phyloP scores from a whole-genome alignment of 2,329 filamentous ascomycete species.

The Pseudogymnoascus sp. region DNA sequence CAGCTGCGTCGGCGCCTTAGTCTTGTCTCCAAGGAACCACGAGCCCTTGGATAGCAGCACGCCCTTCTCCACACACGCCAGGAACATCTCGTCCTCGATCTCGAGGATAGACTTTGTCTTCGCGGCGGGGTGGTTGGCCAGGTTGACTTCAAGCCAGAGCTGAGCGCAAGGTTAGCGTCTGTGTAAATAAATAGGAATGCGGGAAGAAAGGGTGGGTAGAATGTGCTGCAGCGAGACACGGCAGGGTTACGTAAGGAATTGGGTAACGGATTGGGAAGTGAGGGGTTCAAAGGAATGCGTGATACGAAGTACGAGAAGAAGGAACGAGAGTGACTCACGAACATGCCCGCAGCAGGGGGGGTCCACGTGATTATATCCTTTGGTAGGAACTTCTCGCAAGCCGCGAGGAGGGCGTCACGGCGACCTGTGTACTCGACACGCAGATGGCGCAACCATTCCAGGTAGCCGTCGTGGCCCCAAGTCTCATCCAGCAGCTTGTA shows the following conservation, averaged over 20 bases:
- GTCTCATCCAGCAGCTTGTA: conserved; percentile 87
- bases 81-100: conserved; percentile 83
- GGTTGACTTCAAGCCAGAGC: conserved; percentile 68
- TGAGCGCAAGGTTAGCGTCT: conserved; percentile 24
- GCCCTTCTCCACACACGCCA: conserved; percentile 63
- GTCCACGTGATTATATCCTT: conserved; percentile 68
- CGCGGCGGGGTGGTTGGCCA: conserved; percentile 55
- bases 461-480: conserved; percentile 87
- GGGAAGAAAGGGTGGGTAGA: not conserved
- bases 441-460: conserved; percentile 81
- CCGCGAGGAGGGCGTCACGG: conserved; percentile 66
- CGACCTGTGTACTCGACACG: conserved; percentile 73
- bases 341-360: conserved; percentile 84
- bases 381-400: conserved; percentile 73
- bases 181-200: not conserved
- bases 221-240: not conserved
- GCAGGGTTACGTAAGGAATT: not conserved
- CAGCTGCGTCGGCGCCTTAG: conserved; percentile 54
- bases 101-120: conserved; percentile 46
- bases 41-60: conserved; percentile 77
- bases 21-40: conserved; percentile 57
- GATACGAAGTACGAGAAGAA: not conserved
- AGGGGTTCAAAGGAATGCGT: not conserved
- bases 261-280: not conserved
- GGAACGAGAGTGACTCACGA: conserved; percentile 51